Percentiles rank a stretch among this genome's conserved stretches.
phyloP scores from a whole-genome alignment of 1,139 yeast genomes.

The Hemisphaericaspora xylofermentans region DNA sequence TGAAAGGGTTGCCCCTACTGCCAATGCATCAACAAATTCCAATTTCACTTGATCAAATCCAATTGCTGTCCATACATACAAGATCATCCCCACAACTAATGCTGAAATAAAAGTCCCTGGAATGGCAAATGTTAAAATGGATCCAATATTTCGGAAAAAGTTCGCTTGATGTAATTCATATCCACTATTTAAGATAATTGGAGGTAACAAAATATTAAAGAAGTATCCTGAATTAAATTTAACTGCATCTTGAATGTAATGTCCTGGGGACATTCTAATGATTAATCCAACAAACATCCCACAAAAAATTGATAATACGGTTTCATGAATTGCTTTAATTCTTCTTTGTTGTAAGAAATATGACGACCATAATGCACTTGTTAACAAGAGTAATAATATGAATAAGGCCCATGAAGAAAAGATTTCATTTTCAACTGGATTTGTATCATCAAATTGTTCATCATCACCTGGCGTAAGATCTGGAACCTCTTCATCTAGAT shows the following conservation, averaged over 20 bases:
- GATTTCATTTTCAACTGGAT: conserved; percentile 94
- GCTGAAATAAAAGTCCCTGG: conserved; percentile 96
- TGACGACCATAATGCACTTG: conserved; percentile 92
- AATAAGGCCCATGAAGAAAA: conserved; percentile 97
- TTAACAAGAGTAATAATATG: conserved; percentile 74
- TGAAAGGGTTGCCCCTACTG: conserved; percentile 95
- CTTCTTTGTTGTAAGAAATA: conserved; percentile 89
- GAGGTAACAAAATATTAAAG: conserved; percentile 91
- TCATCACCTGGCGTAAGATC: conserved; percentile 58
- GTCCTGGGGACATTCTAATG: conserved; percentile 90
- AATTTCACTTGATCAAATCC: conserved; percentile 87
- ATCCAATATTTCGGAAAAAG: conserved; percentile 88
- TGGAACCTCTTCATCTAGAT: conserved; percentile 45
- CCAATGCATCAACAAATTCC: conserved; percentile 92
- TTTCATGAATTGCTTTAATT: conserved; percentile 94
- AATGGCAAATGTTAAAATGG: conserved; percentile 91
- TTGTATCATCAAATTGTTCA: conserved; percentile 53
- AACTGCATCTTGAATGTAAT: conserved; percentile 94
- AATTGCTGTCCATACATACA: conserved; percentile 86
- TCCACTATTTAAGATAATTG: conserved; percentile 93
- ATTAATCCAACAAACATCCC: conserved; percentile 96
- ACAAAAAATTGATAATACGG: conserved; percentile 90
- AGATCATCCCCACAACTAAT: conserved; percentile 78
- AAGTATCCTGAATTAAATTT: conserved; percentile 93
- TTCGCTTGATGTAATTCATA: conserved; percentile 95